phyloP scores from a whole-genome alignment of 2,329 filamentous ascomycete genomes.

The Chalara sp. region DNA sequence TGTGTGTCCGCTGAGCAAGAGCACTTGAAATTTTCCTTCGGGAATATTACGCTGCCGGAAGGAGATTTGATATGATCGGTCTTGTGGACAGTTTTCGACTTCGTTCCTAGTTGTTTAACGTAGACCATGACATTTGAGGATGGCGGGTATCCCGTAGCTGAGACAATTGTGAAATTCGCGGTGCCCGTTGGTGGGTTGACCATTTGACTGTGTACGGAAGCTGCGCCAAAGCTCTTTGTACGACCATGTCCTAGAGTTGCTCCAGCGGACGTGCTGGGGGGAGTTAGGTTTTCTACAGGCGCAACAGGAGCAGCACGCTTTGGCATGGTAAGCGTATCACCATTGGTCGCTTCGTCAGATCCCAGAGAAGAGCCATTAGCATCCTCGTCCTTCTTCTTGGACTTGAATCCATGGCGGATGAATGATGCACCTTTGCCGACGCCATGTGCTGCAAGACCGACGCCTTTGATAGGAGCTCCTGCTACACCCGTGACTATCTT shows the following conservation, averaged over 20 bases:
- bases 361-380: conserved; percentile 27
- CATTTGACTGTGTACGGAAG: conserved; percentile 60
- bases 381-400: conserved; percentile 50
- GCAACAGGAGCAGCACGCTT: conserved; percentile 13
- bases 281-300: conserved; percentile 1
- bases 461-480: conserved; percentile 90
- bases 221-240: conserved; percentile 53
- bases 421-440: conserved; percentile 89
- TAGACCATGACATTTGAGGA: conserved; percentile 73
- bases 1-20: conserved; percentile 73
- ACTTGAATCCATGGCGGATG: conserved; percentile 75
- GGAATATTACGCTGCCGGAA: conserved; percentile 59
- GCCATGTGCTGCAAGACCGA: conserved; percentile 57
- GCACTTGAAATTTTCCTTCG: conserved; percentile 69
- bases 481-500: conserved; percentile 77
- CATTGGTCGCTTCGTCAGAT: conserved; percentile 9
- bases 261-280: conserved; percentile 22
- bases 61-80: conserved; percentile 81
- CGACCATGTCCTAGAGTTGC: conserved; percentile 29
- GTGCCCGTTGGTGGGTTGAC: conserved; percentile 60
- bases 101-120: conserved; percentile 60
- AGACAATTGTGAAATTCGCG: conserved; percentile 73
- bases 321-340: conserved; percentile 19
- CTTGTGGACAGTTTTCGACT: conserved; percentile 78
- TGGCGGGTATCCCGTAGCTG: conserved; percentile 70